A percentile compares a stretch with the other conserved stretches of the same genome.
Evolutionary conservation across 257 asterid genomes (phyloP).

Genomic region (Nicotiana obtusifolia): DNA sequence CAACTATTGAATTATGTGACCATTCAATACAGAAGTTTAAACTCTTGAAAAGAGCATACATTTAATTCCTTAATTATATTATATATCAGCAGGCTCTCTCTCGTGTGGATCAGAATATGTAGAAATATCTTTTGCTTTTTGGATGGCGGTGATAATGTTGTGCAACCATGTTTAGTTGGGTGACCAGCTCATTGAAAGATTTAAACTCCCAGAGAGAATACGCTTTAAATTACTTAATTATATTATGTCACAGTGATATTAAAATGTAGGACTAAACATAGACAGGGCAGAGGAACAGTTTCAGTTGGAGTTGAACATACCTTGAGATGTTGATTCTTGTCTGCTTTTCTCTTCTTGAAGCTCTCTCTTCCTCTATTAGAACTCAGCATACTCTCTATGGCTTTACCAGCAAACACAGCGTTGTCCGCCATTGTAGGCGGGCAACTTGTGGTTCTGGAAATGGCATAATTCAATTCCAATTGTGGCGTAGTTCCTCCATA

Average conservation of each 20-base stretch:
- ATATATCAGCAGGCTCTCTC: background rate
- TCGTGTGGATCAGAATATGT: background rate
- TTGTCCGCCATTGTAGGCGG: constrained; percentile 39
- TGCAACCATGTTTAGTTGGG: background rate
- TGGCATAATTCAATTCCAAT: constrained; percentile 26
- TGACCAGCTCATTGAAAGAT: background rate
- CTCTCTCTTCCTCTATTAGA: constrained; percentile 34
- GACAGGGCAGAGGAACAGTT: background rate
- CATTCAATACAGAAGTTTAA: background rate
- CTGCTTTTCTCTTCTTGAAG: constrained; percentile 60
- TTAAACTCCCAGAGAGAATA: background rate
- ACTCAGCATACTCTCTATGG: constrained; percentile 27
- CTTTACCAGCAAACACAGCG: constrained; percentile 8
- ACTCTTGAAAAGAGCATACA: background rate
- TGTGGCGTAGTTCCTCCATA: constrained; percentile 22
- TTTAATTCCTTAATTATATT: background rate
- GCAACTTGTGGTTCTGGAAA: constrained; percentile 54
- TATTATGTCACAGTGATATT: background rate
- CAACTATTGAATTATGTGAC: background rate
- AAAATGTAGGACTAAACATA: background rate
- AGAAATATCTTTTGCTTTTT: background rate
- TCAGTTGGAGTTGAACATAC: constrained; percentile 15
- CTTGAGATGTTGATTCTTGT: constrained; percentile 37
- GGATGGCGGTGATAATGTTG: background rate
- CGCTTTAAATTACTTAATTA: background rate